Evolutionary conservation across 2,329 filamentous ascomycete genomes (phyloP).

Genomic region (Paraphoma sp.): DNA sequence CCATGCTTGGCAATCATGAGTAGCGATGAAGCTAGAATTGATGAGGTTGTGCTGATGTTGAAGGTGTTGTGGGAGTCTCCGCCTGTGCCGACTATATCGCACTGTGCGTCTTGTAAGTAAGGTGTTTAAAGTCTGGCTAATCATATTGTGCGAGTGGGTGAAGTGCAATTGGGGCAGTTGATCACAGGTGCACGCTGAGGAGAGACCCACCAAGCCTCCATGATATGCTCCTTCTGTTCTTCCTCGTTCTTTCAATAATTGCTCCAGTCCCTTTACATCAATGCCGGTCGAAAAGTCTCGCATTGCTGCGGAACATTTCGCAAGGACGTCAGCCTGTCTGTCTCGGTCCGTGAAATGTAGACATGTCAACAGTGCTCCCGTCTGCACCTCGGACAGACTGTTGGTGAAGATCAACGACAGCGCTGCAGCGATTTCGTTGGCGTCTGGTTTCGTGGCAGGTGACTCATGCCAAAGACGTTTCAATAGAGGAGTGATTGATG

Average conservation of each 20-base stretch:
- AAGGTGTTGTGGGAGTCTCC: constrained; percentile 97
- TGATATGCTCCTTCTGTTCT: constrained; percentile 75
- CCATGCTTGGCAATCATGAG: constrained; percentile 93
- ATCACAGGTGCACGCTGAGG: too few species aligned
- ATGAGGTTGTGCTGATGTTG: constrained; percentile 96
- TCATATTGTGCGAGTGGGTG: too few species aligned
- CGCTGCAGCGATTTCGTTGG: constrained; percentile 86
- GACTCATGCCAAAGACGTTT: constrained; percentile 71
- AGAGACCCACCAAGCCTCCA: constrained; percentile 76
- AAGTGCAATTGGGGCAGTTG: neutral
- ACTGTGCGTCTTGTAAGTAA: constrained; percentile 49
- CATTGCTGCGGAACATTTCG: constrained; percentile 85
- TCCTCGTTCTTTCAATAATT: constrained; percentile 66
- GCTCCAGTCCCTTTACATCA: constrained; percentile 67
- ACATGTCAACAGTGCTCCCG: constrained; percentile 84
- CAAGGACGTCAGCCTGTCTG: constrained; percentile 82
- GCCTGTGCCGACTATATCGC: constrained; percentile 96
- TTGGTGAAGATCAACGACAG: constrained; percentile 92
- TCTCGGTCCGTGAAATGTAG: constrained; percentile 92
- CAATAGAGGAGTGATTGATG: constrained; percentile 73
- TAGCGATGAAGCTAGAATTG: constrained; percentile 85
- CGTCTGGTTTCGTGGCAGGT: constrained; percentile 58
- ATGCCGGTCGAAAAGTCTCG: constrained; percentile 76
- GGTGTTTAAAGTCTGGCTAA: neutral
- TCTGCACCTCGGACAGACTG: constrained; percentile 85